Base-by-base conservation (phyloP, 2,329 filamentous ascomycete species). In the Talaromyces rugulosus region DNA sequence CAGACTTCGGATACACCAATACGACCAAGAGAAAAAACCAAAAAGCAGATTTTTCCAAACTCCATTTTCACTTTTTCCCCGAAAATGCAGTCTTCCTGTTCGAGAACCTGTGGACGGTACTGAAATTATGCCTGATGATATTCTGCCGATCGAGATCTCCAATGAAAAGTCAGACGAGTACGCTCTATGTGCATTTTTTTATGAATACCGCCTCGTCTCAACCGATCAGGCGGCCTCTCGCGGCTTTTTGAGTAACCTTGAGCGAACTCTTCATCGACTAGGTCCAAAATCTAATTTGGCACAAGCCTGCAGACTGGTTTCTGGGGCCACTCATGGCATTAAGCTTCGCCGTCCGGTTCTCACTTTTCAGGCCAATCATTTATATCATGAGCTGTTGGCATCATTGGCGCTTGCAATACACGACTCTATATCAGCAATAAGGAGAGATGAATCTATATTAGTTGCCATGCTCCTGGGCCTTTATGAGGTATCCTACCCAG, bases 401-500 rank as follows among this genome's bases (percentile, higher is more conserved):
- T 50, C n/a, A 12, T 52, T 61, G 3, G 44, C 54, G 4, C 14
- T 44, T 16, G 28, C 54, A 30, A 57, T 61, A n/a, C 33, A 61
- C 14, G 12, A 44, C 18, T 14, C 54, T 9, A 34, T n/a, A 2
- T 34, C 51, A 14, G 7, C 27, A 14, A 12, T 36, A 31, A 40
- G 27, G 33, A 30, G 27, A 27, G 40, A 57, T 28, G 44, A 61
- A 12, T 51, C 54, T 16, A 34, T 61, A 56, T 50, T 18, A 11
- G 52, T 61, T 3, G 54, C 59, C 8, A 61, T 56, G 36, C 44
- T 61, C 9, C 14, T 61, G 53, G 59, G 59, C 27, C 59, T 61
- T 44, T 61, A 61, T 23, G 54, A 61, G 55, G 59, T 61, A n/a
- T 16, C 34, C 34, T 42, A 44, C 44, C 42, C 27, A 31, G 30